Conservation (phyloP, 108 stramenopile genomes). For the Mediolabrus comicus region DNA sequence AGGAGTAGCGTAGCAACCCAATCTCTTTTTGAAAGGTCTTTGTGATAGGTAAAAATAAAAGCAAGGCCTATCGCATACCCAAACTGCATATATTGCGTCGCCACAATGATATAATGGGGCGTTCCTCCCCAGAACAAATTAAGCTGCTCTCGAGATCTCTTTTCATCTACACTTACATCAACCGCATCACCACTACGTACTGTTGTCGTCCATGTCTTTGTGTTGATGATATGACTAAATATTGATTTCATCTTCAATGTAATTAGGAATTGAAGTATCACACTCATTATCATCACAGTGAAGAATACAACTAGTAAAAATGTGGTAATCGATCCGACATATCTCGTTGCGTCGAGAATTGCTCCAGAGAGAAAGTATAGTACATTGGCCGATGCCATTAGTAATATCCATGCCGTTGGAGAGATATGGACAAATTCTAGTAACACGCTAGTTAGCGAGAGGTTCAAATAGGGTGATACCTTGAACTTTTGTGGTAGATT, state of each 20-base stretch:
- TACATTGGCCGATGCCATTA: conserved; percentile 60
- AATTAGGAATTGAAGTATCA: conserved; percentile 17
- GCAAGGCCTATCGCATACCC: conserved; percentile 83
- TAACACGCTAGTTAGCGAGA: conserved; percentile 61
- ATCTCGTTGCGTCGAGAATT: conserved; percentile 33
- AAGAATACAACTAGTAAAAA: conserved; percentile 46
- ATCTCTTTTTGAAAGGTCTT: conserved; percentile 13
- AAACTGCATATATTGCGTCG: conserved; percentile 81
- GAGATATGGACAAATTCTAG: conserved; percentile 73
- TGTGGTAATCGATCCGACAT: conserved; percentile 19
- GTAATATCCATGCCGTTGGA: conserved; percentile 71
- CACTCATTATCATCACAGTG: conserved; percentile 18
- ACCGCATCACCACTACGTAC: conserved; percentile 17
- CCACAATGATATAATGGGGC: conserved; percentile 64
- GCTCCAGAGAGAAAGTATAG: conserved; percentile 71
- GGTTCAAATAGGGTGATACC: conserved; percentile 77
- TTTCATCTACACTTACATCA: not conserved
- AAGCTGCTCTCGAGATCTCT: conserved; percentile 45
- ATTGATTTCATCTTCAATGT: conserved; percentile 46
- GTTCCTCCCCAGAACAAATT: conserved; percentile 77
- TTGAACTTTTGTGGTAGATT: conserved; percentile 71
- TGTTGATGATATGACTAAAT: conserved; percentile 43
- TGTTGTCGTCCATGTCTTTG: conserved; percentile 16
- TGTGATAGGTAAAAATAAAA: conserved; percentile 59
- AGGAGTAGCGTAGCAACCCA: conserved; percentile 23